Conservation (phyloP, 352 stramenopile genomes). For the Phytopythium mirpurense region DNA sequence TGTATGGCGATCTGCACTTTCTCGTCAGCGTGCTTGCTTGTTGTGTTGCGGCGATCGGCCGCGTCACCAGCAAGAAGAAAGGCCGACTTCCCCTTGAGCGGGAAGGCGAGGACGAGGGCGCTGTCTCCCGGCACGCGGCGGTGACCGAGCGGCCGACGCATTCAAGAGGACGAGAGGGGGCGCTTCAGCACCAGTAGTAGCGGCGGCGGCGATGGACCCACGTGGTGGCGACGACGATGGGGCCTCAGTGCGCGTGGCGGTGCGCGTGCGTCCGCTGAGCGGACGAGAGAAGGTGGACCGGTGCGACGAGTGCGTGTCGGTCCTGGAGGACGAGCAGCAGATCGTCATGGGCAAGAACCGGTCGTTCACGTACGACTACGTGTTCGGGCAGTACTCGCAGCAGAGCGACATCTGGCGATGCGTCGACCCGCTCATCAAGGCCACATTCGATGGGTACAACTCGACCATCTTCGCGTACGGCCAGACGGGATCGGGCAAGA, state of each 20-base stretch:
- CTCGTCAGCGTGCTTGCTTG: no score
- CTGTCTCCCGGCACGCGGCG: neutral
- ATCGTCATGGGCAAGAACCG: conserved; percentile 87
- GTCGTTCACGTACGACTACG: conserved; percentile 89
- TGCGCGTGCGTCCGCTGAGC: conserved; percentile 84
- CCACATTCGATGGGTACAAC: conserved; percentile 89
- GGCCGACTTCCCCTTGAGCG: neutral
- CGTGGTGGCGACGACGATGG: conserved; percentile 34
- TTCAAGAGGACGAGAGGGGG: no score
- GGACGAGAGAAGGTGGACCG: conserved; percentile 86
- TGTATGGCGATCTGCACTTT: neutral
- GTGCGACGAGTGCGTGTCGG: conserved; percentile 82
- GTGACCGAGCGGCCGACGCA: neutral
- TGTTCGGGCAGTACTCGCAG: conserved; percentile 79
- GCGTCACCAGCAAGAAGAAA: neutral
- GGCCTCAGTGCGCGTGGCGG: conserved; percentile 71
- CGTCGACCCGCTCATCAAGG: conserved; percentile 73
- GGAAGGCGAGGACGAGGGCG: no score
- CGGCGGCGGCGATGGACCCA: neutral
- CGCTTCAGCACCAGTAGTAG: no score
- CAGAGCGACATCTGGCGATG: conserved; percentile 85
- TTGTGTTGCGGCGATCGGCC: no score
- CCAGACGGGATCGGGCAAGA: conserved; percentile 85
- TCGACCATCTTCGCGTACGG: conserved; percentile 88
- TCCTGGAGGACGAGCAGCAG: conserved; percentile 77